phyloP scores from a whole-genome alignment of 2,329 filamentous ascomycete genomes.

The Ophiostoma triangulosporum region DNA sequence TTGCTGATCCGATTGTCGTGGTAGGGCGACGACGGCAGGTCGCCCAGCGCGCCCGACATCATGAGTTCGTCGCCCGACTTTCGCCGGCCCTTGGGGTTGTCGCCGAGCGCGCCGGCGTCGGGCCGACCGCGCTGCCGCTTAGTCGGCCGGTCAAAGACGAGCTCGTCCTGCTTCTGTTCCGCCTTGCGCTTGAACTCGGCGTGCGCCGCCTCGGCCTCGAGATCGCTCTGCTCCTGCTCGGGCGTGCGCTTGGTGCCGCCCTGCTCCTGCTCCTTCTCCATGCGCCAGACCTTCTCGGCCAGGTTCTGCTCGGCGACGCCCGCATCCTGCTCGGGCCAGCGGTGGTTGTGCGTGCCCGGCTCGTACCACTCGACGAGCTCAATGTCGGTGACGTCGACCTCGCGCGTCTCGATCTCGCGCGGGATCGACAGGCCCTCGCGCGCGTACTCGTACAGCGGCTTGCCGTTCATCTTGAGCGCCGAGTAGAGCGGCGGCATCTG shows the following conservation, averaged over 20 bases:
- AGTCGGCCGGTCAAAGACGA: slow-evolving; percentile 37
- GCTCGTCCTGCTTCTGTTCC: slow-evolving; percentile 42
- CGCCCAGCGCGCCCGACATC: slow-evolving; percentile 45
- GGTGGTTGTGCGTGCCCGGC: slow-evolving; percentile 64
- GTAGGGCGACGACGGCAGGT: slow-evolving; percentile 29
- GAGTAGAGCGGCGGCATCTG: slow-evolving; percentile 90
- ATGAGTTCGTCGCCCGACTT: slow-evolving; percentile 23
- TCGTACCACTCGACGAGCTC: slow-evolving; percentile 78
- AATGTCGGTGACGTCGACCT: slow-evolving; percentile 64
- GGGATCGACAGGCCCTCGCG: slow-evolving; percentile 79
- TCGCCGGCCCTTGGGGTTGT: background rate
- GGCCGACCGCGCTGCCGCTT: slow-evolving; percentile 24
- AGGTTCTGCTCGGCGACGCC: slow-evolving; percentile 60
- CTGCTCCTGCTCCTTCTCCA: slow-evolving; percentile 42
- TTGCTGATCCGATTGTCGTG: slow-evolving; percentile 2
- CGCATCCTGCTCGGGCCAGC: slow-evolving; percentile 70
- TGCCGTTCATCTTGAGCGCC: slow-evolving; percentile 83
- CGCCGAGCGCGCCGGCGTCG: slow-evolving; percentile 6
- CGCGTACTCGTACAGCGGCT: slow-evolving; percentile 92
- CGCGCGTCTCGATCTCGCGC: slow-evolving; percentile 65
- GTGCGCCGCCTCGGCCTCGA: slow-evolving; percentile 39
- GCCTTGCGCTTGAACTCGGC: slow-evolving; percentile 45
- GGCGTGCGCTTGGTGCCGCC: slow-evolving; percentile 30
- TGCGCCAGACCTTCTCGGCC: slow-evolving; percentile 56
- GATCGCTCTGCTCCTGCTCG: slow-evolving; percentile 42